These are phyloP conservation scores for Tripidium arundinaceum DNA, from an alignment of 202 grass and related monocot genomes.

Conservation along the genomic window DNA sequence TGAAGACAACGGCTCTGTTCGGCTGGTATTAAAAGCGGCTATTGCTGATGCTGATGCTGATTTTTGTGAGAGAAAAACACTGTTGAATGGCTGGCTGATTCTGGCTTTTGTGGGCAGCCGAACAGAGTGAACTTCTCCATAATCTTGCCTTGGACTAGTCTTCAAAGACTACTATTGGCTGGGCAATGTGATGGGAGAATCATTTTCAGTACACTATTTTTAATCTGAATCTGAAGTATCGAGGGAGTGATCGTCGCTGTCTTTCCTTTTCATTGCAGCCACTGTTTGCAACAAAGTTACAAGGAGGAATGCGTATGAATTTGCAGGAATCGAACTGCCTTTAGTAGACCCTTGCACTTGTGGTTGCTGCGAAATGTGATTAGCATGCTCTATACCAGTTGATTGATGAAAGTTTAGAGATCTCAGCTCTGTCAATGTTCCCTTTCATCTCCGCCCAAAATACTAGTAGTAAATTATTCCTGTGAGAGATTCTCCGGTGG, in stretches of 20 bases:
- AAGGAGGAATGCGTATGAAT: neutral
- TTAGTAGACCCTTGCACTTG: neutral
- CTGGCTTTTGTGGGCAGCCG: no score
- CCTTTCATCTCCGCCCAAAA: neutral
- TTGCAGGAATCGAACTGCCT: neutral
- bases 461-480: neutral
- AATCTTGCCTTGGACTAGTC: neutral
- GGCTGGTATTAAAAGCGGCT: no score
- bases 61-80: no score
- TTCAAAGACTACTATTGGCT: neutral
- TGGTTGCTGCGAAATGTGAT: neutral
- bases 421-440: neutral
- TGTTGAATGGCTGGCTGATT: no score
- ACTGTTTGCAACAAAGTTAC: neutral
- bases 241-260: neutral
- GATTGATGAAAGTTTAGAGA: no score
- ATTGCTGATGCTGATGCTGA: no score
- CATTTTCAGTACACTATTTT: neutral
- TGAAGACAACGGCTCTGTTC: neutral
- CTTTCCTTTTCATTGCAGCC: neutral
- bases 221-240: neutral
- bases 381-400: neutral
- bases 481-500: neutral
- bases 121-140: no score
- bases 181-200: neutral